Percentiles rank a stretch among this genome's conserved stretches.
These are phyloP conservation scores for Malus fusca DNA, from an alignment of 306 rosid species.

Conservation along the genomic window DNA sequence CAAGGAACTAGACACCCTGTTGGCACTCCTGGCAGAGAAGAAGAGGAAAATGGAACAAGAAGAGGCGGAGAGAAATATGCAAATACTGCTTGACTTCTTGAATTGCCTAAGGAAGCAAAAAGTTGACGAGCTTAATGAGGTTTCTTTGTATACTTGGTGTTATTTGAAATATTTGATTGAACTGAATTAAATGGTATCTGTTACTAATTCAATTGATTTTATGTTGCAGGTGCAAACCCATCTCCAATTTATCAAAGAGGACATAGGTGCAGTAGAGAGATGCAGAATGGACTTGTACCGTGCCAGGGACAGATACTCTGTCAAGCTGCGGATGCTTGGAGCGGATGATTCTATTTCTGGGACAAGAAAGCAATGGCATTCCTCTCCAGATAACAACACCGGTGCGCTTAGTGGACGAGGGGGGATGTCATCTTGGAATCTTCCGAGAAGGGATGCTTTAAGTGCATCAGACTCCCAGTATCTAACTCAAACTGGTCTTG, in stretches of 20 bases:
- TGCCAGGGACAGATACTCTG: slow-evolving; percentile 55
- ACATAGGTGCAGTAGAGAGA: slow-evolving; percentile 74
- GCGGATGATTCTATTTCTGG: slow-evolving; percentile 39
- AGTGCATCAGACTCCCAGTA: slow-evolving; percentile 64
- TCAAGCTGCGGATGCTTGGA: slow-evolving; percentile 70
- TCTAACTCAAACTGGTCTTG: slow-evolving; percentile 58
- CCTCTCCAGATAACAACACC: slow-evolving; percentile 50
- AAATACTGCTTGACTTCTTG: slow-evolving; percentile 80
- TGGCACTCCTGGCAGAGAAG: slow-evolving; percentile 72
- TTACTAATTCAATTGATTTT: not conserved
- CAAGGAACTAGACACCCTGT: slow-evolving; percentile 77
- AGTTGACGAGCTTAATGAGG: slow-evolving; percentile 81
- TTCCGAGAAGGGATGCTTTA: slow-evolving; percentile 60
- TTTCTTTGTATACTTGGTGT: slow-evolving; percentile 15
- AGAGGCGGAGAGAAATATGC: slow-evolving; percentile 95
- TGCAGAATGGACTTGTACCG: slow-evolving; percentile 76
- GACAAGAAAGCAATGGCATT: slow-evolving; percentile 64
- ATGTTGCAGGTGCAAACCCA: slow-evolving; percentile 69
- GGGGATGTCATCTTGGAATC: slow-evolving; percentile 54
- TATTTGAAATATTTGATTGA: not conserved
- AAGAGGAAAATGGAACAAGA: slow-evolving; percentile 99
- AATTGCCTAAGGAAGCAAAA: slow-evolving; percentile 83
- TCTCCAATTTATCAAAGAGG: slow-evolving; percentile 90
- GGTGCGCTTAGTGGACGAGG: slow-evolving; percentile 50
- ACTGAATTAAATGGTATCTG: not conserved